Evolutionary conservation across 2,329 filamentous ascomycete species (phyloP).

Genomic region (Fusarium nodosum): DNA sequence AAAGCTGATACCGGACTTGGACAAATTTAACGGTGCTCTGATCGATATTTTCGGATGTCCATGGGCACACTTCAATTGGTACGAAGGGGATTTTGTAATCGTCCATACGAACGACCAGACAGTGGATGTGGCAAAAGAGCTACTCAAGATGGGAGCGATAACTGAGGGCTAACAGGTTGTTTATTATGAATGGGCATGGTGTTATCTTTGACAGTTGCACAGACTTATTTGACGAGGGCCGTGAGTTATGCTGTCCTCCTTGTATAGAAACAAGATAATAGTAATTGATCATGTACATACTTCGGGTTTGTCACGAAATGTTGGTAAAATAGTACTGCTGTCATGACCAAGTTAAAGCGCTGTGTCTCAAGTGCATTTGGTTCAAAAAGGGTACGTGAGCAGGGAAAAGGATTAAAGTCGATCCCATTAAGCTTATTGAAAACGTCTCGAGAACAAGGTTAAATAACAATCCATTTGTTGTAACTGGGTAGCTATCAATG

Average conservation of each 20-base stretch:
- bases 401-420: not conserved
- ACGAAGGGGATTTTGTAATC: not conserved
- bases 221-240: too few relatives aligned
- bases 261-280: not conserved
- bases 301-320: not conserved
- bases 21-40: not conserved
- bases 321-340: too few relatives aligned
- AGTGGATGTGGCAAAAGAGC: not conserved
- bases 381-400: not conserved
- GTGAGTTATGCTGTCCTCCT: too few relatives aligned
- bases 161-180: not conserved
- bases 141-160: not conserved
- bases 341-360: not conserved
- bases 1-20: not conserved
- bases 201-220: not conserved
- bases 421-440: not conserved
- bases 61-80: not conserved
- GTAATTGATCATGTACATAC: not conserved
- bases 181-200: too few relatives aligned
- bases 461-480: not conserved
- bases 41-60: not conserved
- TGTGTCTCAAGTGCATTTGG: not conserved
- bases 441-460: too few relatives aligned
- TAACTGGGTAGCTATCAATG: not conserved
- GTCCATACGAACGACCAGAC: constrained; percentile 6